Conservation (phyloP, 768 basidiomycete species). For the Trametes gibbosa region DNA sequence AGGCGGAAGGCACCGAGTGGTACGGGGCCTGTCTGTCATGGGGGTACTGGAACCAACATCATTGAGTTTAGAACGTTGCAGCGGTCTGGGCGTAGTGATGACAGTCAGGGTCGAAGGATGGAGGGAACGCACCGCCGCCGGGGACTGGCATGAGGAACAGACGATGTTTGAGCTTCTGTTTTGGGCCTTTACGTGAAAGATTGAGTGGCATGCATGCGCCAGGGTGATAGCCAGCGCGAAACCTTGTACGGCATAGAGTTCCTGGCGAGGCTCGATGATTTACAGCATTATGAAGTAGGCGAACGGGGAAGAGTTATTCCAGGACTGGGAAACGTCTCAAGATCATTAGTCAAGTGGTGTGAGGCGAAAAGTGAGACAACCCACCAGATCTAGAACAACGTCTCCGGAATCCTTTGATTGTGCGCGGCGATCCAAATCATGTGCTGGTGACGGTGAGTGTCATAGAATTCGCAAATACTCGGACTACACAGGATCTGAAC, state of each 20-base stretch:
- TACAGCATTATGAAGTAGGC: too few species aligned
- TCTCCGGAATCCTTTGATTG: too few species aligned
- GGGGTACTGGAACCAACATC: not conserved
- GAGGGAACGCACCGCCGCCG: not conserved
- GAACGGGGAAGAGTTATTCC: too few species aligned
- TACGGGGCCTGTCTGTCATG: not conserved
- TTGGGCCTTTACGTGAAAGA: not conserved
- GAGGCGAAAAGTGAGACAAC: too few species aligned
- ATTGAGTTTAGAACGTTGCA: not conserved
- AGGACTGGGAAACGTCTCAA: too few species aligned
- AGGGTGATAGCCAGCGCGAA: not conserved
- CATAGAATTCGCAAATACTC: too few species aligned
- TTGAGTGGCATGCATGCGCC: not conserved
- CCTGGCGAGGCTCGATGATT: too few species aligned
- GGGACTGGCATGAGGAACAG: not conserved
- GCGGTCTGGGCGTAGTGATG: not conserved
- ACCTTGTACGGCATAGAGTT: not conserved
- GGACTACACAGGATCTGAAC: too few species aligned
- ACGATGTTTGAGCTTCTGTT: not conserved
- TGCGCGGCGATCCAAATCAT: too few species aligned
- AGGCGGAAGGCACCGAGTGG: not conserved
- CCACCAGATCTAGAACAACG: too few species aligned
- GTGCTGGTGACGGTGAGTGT: too few species aligned
- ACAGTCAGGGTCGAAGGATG: not conserved
- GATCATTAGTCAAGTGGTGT: too few species aligned